Evolutionary conservation across 2,329 filamentous ascomycete genomes (phyloP).

Genomic region (Pestalotiopsis sp.): DNA sequence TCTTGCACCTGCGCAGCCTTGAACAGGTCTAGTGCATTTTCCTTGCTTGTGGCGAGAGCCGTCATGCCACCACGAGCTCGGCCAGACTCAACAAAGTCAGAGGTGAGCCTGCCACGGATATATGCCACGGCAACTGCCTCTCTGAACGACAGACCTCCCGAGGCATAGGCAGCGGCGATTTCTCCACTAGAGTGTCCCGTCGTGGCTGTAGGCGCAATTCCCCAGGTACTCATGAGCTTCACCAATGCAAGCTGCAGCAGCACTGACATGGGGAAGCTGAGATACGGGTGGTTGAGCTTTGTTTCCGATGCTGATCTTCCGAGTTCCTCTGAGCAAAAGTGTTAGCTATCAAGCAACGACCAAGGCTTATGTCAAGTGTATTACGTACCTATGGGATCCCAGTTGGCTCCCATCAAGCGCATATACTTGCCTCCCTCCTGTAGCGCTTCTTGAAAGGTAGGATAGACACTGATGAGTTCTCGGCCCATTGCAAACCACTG

Average conservation of each 20-base stretch:
- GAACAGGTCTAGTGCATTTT: slow-evolving; percentile 1
- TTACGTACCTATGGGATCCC: slow-evolving; percentile 6
- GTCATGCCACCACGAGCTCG: slow-evolving; percentile 30
- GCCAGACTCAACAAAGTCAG: slow-evolving; percentile 1
- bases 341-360: neutral
- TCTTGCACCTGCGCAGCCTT: slow-evolving; percentile 39
- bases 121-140: slow-evolving; percentile 29
- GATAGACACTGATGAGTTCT: slow-evolving; percentile 16
- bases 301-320: neutral
- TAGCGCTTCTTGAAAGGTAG: slow-evolving; percentile 1
- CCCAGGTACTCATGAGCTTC: slow-evolving; percentile 30
- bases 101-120: slow-evolving; percentile 7
- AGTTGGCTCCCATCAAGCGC: neutral
- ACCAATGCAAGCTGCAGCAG: slow-evolving; percentile 36
- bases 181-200: slow-evolving; percentile 37
- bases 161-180: slow-evolving; percentile 34
- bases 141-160: slow-evolving; percentile 13
- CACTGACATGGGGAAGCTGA: slow-evolving; percentile 10
- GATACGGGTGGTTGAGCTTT: slow-evolving; percentile 9
- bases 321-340: slow-evolving; percentile 4
- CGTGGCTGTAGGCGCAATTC: slow-evolving; percentile 26
- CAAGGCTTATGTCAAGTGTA: neutral
- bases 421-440: neutral
- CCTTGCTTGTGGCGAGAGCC: slow-evolving; percentile 25
- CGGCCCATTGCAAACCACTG: slow-evolving; percentile 29